Evolutionary conservation across 2,329 filamentous ascomycete genomes (phyloP).

Genomic region (Botrytis porri): DNA sequence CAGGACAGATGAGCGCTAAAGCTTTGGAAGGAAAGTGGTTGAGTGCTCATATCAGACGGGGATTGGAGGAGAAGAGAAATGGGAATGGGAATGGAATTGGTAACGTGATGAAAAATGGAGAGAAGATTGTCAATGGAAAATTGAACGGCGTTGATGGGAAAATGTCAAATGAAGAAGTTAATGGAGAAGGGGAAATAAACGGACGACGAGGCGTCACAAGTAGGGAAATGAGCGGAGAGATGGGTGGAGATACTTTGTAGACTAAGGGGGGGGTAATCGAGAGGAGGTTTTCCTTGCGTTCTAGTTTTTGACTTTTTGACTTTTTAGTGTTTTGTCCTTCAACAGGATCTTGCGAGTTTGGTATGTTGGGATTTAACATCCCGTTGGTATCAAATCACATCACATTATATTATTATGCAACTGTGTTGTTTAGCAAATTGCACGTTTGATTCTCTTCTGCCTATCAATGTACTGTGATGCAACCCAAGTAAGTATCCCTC

Average conservation of each 20-base stretch:
- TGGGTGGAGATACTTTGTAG: conserved; percentile 56
- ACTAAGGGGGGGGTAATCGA: conserved; percentile 8
- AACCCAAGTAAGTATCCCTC: neutral
- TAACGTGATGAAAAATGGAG: neutral
- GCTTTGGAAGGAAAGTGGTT: conserved; percentile 59
- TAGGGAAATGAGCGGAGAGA: conserved; percentile 51
- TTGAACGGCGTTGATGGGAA: neutral
- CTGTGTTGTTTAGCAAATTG: neutral
- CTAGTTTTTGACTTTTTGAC: neutral
- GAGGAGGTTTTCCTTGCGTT: conserved; percentile 18
- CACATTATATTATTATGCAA: neutral
- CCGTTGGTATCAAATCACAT: conserved; percentile 9
- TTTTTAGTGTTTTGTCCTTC: conserved; percentile 5
- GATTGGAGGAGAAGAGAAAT: conserved; percentile 1
- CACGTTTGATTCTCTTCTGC: neutral
- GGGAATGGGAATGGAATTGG: neutral
- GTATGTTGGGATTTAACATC: conserved; percentile 21
- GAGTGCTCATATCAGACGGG: conserved; percentile 40
- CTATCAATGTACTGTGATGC: conserved; percentile 12
- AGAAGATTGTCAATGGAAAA: neutral
- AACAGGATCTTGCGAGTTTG: conserved; percentile 3
- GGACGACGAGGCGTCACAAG: conserved; percentile 21
- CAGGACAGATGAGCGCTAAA: conserved; percentile 53
- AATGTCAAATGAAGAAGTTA: neutral
- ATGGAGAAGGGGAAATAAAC: neutral